These are phyloP conservation scores for Papiliotrema nemorosa DNA, from an alignment of 1,284 basidiomycete species.

Conservation along the genomic window DNA sequence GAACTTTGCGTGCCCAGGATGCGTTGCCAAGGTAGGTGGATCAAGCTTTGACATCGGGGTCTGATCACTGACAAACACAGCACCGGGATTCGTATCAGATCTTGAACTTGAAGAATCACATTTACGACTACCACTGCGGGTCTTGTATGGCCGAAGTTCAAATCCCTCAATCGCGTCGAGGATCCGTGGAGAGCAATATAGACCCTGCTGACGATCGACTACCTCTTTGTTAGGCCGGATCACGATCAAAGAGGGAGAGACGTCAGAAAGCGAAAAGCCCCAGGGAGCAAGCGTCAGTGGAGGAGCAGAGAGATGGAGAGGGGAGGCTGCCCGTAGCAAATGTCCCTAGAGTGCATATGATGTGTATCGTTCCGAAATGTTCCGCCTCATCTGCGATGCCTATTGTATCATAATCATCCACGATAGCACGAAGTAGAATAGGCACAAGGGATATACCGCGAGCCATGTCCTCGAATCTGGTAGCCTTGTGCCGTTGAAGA, in stretches of 20 bases:
- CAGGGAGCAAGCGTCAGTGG: too few species aligned
- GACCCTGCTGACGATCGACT: slow-evolving; percentile 1
- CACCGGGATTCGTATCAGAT: slow-evolving; percentile 16
- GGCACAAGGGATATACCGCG: slow-evolving; percentile 83
- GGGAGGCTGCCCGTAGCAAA: too few species aligned
- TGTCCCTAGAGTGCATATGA: too few species aligned
- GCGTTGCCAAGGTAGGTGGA: slow-evolving; percentile 12
- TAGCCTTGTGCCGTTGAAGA: slow-evolving; percentile 87
- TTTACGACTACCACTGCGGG: slow-evolving; percentile 21
- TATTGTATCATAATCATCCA: slow-evolving; percentile 93
- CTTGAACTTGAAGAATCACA: slow-evolving; percentile 20
- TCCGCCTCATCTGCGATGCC: neutral
- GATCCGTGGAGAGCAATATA: slow-evolving; percentile 5
- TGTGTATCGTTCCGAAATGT: neutral
- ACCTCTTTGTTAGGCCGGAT: neutral
- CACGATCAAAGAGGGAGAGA: neutral
- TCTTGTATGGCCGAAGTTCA: slow-evolving; percentile 16
- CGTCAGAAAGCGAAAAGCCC: too few species aligned
- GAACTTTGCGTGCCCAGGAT: slow-evolving; percentile 20
- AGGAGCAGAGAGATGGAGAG: too few species aligned
- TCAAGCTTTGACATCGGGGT: neutral
- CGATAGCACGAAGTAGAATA: slow-evolving; percentile 60
- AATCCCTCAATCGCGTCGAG: slow-evolving; percentile 1
- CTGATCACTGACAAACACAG: slow-evolving; percentile 1
- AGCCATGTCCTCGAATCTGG: slow-evolving; percentile 80